These are phyloP conservation scores for Wickerhamomyces silvicola DNA, from an alignment of 805 yeast species.

Conservation along the genomic window DNA sequence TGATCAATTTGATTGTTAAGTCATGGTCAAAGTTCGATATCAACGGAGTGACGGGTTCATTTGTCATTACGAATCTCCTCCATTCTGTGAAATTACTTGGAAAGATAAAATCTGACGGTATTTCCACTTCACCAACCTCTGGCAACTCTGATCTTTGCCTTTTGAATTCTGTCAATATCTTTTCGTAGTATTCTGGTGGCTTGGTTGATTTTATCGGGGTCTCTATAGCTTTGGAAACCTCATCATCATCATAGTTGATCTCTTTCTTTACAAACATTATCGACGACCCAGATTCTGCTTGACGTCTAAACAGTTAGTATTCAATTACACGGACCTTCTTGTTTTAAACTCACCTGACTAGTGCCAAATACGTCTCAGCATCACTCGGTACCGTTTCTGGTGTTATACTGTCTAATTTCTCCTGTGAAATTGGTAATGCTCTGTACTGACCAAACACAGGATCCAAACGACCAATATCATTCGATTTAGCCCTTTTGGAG, in stretches of 20 bases:
- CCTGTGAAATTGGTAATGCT: constrained; percentile 18
- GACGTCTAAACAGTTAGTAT: not conserved
- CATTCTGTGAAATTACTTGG: constrained; percentile 21
- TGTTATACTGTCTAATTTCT: constrained; percentile 9
- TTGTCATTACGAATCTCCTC: constrained; percentile 13
- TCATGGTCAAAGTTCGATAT: constrained; percentile 17
- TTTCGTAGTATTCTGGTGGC: not conserved
- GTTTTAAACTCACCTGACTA: constrained; percentile 13
- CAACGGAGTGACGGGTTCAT: constrained; percentile 9
- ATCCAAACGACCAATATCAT: constrained; percentile 15
- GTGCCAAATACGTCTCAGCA: constrained; percentile 21
- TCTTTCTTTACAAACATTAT: constrained; percentile 5
- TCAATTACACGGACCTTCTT: not conserved
- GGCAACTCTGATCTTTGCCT: constrained; percentile 8
- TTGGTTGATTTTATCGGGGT: no score
- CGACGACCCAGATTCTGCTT: constrained; percentile 11
- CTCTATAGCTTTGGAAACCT: no score
- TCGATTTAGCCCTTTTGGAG: no score
- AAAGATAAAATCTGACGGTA: constrained; percentile 14
- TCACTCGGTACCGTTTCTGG: constrained; percentile 16
- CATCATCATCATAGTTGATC: constrained; percentile 5
- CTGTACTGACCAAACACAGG: constrained; percentile 18
- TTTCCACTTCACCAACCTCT: constrained; percentile 5
- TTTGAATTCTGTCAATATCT: constrained; percentile 3
- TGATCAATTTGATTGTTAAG: constrained; percentile 13